A percentile compares a stretch with the other conserved stretches of the same genome.
These are phyloP conservation scores for Lichtheimia ornata DNA, from an alignment of 371 early-diverging fungal genomes.

Conservation along the genomic window DNA sequence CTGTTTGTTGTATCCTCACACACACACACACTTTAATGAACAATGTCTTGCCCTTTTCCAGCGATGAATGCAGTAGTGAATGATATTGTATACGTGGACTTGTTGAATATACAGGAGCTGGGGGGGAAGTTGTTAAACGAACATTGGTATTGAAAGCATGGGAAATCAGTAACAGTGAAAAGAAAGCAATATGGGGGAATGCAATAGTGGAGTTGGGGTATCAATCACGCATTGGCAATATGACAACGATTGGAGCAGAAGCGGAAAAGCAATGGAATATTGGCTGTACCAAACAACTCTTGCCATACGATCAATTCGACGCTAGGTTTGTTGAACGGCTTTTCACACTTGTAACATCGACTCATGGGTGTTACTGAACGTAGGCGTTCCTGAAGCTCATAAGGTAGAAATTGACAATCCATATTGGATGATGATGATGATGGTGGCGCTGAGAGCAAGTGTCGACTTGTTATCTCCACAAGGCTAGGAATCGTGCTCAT, in stretches of 20 bases:
- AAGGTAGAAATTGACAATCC: conserved; percentile 17
- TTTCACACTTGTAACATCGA: conserved; percentile 28
- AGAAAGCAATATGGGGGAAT: too few species aligned
- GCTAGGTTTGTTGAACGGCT: conserved; percentile 19
- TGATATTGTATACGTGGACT: too few species aligned
- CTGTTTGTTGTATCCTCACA: too few species aligned
- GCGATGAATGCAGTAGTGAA: too few species aligned
- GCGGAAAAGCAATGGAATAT: conserved; percentile 33
- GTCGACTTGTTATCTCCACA: conserved; percentile 26
- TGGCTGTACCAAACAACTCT: conserved; percentile 16
- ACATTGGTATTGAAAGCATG: too few species aligned
- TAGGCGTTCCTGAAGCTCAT: conserved; percentile 20
- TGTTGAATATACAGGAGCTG: too few species aligned
- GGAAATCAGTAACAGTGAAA: too few species aligned
- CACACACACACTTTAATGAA: too few species aligned
- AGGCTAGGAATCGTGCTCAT: conserved; percentile 20
- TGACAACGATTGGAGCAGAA: conserved; percentile 28
- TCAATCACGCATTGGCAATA: too few species aligned
- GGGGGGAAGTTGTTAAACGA: too few species aligned
- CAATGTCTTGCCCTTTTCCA: too few species aligned
- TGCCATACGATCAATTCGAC: conserved; percentile 31
- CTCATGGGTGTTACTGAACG: conserved; percentile 18
- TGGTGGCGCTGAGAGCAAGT: conserved; percentile 10
- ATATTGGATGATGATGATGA: neutral
- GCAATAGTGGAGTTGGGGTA: too few species aligned